These are phyloP conservation scores for Pholiota conissans DNA, from an alignment of 768 basidiomycete species.

Conservation along the genomic window DNA sequence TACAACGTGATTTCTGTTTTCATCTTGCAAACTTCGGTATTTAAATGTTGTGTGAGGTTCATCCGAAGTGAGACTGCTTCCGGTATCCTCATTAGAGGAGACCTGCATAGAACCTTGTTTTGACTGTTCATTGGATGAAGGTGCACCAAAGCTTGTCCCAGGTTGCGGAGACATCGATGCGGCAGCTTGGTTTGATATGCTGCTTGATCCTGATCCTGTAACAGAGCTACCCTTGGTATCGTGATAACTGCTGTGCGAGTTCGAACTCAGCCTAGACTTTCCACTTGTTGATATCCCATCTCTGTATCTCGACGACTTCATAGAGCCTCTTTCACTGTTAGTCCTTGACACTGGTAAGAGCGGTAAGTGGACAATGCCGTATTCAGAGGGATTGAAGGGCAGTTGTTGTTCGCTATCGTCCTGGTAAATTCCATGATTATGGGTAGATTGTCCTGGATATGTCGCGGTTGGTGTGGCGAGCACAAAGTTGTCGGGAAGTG, in stretches of 20 bases:
- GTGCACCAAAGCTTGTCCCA: slow-evolving; percentile 7
- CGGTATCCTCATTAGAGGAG: slow-evolving; percentile 8
- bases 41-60: slow-evolving; percentile 52
- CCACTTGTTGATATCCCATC: not conserved
- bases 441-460: slow-evolving; percentile 1
- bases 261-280: not conserved
- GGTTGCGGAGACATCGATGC: not conserved
- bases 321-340: slow-evolving; percentile 16
- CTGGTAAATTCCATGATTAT: not conserved
- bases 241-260: not conserved
- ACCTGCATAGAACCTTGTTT: slow-evolving; percentile 7
- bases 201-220: slow-evolving; percentile 1
- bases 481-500: not conserved
- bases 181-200: not conserved
- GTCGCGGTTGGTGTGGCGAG: slow-evolving; percentile 8
- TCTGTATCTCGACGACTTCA: slow-evolving; percentile 9
- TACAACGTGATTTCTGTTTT: slow-evolving; percentile 69
- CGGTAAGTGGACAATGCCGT: slow-evolving; percentile 42
- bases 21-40: slow-evolving; percentile 65
- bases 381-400: slow-evolving; percentile 40
- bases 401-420: slow-evolving; percentile 12
- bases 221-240: not conserved
- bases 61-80: slow-evolving; percentile 19
- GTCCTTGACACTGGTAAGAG: slow-evolving; percentile 26
- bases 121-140: slow-evolving; percentile 15